Evolutionary conservation across 2,329 filamentous ascomycete genomes (phyloP).

Genomic region (Cordyceps militaris): DNA sequence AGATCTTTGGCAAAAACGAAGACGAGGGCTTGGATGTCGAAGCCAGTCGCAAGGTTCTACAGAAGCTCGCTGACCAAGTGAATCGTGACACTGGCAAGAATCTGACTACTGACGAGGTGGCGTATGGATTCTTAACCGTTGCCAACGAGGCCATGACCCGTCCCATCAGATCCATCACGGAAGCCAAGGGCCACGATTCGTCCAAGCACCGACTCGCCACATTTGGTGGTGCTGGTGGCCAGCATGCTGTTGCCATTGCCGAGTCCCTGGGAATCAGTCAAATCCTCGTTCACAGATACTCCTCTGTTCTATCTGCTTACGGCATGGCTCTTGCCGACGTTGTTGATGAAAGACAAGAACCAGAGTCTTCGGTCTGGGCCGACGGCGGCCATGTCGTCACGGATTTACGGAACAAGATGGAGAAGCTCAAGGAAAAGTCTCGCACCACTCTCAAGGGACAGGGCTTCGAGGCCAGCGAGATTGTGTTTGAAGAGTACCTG

Average conservation of each 20-base stretch:
- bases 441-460: slow-evolving; percentile 61
- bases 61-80: slow-evolving; percentile 69
- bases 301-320: slow-evolving; percentile 82
- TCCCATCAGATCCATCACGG: slow-evolving; percentile 82
- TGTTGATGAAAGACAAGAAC: slow-evolving; percentile 83
- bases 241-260: slow-evolving; percentile 88
- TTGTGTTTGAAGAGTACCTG: slow-evolving; percentile 84
- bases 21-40: slow-evolving; percentile 70
- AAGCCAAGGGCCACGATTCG: slow-evolving; percentile 87
- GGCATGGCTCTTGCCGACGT: slow-evolving; percentile 92
- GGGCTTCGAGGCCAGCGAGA: slow-evolving; percentile 67
- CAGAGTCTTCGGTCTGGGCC: slow-evolving; percentile 56
- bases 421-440: slow-evolving; percentile 71
- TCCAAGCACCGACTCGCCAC: slow-evolving; percentile 85
- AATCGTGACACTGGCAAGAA: slow-evolving; percentile 65
- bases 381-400: slow-evolving; percentile 50
- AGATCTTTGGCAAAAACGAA: slow-evolving; percentile 89
- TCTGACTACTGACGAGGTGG: slow-evolving; percentile 77
- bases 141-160: slow-evolving; percentile 89
- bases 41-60: slow-evolving; percentile 68
- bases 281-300: slow-evolving; percentile 81
- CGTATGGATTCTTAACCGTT: slow-evolving; percentile 82
- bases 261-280: slow-evolving; percentile 77
- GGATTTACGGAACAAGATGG: slow-evolving; percentile 66
- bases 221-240: slow-evolving; percentile 85